phyloP scores from a whole-genome alignment of 805 yeast genomes.

The Geotrichum ghanense region DNA sequence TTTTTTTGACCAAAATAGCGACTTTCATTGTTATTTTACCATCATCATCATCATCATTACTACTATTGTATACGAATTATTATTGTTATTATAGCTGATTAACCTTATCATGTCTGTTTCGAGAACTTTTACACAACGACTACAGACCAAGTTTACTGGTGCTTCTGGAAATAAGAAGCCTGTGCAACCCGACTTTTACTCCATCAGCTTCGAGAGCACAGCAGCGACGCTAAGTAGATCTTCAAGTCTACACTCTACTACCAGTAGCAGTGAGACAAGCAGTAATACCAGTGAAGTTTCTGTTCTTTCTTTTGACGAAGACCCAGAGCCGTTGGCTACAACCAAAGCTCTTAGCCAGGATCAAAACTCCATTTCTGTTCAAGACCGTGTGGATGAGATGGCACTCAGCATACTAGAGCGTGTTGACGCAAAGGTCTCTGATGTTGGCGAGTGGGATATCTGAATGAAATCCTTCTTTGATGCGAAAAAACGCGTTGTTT shows the following conservation, averaged over 20 bases:
- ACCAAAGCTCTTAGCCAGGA: too few relatives aligned
- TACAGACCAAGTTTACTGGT: neutral
- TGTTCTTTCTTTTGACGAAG: too few relatives aligned
- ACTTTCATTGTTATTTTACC: slow-evolving; percentile 20
- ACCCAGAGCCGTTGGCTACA: too few relatives aligned
- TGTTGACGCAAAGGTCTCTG: neutral
- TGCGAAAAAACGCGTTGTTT: too few relatives aligned
- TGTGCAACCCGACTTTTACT: neutral
- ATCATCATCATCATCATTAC: slow-evolving; percentile 10
- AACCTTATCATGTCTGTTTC: neutral
- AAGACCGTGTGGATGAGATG: neutral
- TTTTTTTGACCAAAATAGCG: too few relatives aligned
- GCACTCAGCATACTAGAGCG: neutral
- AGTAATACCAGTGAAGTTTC: too few relatives aligned
- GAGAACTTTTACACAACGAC: neutral
- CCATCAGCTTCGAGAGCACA: neutral
- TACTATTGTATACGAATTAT: too few relatives aligned
- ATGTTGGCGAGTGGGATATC: neutral
- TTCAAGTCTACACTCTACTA: neutral
- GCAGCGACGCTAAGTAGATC: neutral
- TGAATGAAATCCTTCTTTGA: neutral
- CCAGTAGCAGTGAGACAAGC: neutral
- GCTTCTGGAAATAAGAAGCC: neutral
- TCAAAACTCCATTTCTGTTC: too few relatives aligned
- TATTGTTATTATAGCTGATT: too few relatives aligned